A percentile compares a stretch with the other conserved stretches of the same genome.
phyloP scores from a whole-genome alignment of 192 early-diverging fungal genomes.

The Allomyces arbusculus region DNA sequence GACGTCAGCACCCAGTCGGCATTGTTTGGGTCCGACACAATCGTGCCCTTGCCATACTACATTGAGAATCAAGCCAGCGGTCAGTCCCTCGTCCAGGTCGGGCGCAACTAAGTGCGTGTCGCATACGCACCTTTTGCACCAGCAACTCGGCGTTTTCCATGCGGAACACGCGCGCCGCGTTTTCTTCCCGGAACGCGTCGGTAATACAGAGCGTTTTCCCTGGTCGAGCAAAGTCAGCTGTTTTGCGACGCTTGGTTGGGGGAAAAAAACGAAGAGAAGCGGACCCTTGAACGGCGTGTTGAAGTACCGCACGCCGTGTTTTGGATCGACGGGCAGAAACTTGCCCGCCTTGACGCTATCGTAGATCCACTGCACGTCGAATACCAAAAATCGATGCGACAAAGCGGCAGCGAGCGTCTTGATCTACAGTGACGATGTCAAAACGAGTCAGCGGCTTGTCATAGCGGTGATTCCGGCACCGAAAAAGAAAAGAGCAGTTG shows the following conservation, averaged over 20 bases:
- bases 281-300: not conserved
- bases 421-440: not conserved
- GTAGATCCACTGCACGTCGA: not conserved
- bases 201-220: not conserved
- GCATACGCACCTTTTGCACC: not conserved
- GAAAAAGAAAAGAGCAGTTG: not conserved
- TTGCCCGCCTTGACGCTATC: not conserved
- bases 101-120: too few relatives aligned
- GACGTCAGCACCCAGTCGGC: not conserved
- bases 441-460: not conserved
- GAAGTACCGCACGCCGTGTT: not conserved
- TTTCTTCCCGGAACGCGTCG: not conserved
- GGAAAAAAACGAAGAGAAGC: not conserved
- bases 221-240: not conserved
- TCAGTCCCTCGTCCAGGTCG: too few relatives aligned
- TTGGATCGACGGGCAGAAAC: not conserved
- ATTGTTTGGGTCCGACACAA: not conserved
- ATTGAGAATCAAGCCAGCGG: too few relatives aligned
- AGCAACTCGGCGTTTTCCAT: not conserved
- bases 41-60: not conserved
- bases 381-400: not conserved
- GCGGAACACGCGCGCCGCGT: not conserved
- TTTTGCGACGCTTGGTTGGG: not conserved
- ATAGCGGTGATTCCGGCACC: not conserved
- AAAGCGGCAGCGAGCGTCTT: not conserved